Evolutionary conservation across 768 basidiomycete genomes (phyloP).

Genomic region (Aureoboletus auriporus): DNA sequence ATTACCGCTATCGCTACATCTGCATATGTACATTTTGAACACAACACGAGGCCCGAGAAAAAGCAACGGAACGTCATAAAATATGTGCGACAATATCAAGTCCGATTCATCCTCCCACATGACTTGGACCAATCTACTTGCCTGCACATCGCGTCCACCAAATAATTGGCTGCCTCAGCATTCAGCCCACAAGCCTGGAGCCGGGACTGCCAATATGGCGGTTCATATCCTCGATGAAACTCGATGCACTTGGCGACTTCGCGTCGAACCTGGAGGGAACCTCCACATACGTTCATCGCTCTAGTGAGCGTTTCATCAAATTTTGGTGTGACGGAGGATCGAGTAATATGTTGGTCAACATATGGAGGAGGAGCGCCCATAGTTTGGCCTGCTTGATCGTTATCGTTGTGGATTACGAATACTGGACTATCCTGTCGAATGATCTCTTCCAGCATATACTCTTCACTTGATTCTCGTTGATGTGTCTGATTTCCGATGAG

Average conservation of each 20-base stretch:
- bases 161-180: conserved; percentile 7
- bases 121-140: conserved; percentile 19
- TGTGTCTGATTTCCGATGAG: neutral
- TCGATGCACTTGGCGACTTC: conserved; percentile 23
- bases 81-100: neutral
- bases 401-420: neutral
- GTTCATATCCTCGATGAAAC: conserved; percentile 23
- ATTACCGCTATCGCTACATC: neutral
- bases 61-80: neutral
- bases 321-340: conserved; percentile 4
- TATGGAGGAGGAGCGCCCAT: conserved; percentile 19
- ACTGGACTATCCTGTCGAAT: conserved; percentile 21
- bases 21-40: neutral
- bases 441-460: conserved; percentile 1
- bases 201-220: conserved; percentile 23
- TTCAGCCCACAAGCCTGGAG: conserved; percentile 21
- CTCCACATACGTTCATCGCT: conserved; percentile 15
- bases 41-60: neutral
- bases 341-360: conserved; percentile 3
- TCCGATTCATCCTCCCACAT: neutral
- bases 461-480: neutral
- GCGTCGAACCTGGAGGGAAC: conserved; percentile 13
- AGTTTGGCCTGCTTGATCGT: neutral
- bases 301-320: conserved; percentile 21
- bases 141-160: conserved; percentile 27